Conservation (phyloP, 306 rosid genomes). For the Gynostemma pentaphyllum region DNA sequence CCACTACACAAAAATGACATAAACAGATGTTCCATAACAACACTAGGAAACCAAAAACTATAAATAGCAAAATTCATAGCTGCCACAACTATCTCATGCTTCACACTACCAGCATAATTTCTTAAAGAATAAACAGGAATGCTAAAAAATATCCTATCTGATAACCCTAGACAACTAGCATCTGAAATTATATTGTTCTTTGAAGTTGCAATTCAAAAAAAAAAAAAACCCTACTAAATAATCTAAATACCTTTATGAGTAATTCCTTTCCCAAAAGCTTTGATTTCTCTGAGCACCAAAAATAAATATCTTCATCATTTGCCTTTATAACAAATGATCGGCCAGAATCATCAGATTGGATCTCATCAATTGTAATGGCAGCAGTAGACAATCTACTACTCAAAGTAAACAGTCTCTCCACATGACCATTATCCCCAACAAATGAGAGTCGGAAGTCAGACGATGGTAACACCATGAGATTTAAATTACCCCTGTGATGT, state of each 20-base stretch:
- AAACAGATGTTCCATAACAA: neutral
- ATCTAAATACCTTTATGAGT: constrained; percentile 53
- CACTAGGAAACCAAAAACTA: neutral
- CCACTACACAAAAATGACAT: neutral
- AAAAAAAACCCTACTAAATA: neutral
- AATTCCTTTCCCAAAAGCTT: constrained; percentile 78
- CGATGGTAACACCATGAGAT: constrained; percentile 66
- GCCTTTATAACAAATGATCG: constrained; percentile 54
- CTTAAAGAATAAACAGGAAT: neutral
- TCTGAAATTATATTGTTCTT: neutral
- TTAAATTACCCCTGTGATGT: constrained; percentile 74
- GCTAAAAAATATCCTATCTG: neutral
- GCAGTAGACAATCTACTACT: constrained; percentile 37
- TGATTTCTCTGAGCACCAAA: constrained; percentile 93
- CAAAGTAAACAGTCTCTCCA: constrained; percentile 48
- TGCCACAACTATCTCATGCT: neutral
- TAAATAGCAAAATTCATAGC: neutral
- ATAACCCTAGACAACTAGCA: neutral
- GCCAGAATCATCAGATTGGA: constrained; percentile 58
- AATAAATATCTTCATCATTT: constrained; percentile 36
- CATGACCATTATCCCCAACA: constrained; percentile 64
- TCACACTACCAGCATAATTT: neutral
- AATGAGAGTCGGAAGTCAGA: constrained; percentile 83
- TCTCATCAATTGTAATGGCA: constrained; percentile 47
- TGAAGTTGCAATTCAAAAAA: neutral